These are phyloP conservation scores for Durotheca rogersii DNA, from an alignment of 495 filamentous ascomycete species.

Conservation along the genomic window DNA sequence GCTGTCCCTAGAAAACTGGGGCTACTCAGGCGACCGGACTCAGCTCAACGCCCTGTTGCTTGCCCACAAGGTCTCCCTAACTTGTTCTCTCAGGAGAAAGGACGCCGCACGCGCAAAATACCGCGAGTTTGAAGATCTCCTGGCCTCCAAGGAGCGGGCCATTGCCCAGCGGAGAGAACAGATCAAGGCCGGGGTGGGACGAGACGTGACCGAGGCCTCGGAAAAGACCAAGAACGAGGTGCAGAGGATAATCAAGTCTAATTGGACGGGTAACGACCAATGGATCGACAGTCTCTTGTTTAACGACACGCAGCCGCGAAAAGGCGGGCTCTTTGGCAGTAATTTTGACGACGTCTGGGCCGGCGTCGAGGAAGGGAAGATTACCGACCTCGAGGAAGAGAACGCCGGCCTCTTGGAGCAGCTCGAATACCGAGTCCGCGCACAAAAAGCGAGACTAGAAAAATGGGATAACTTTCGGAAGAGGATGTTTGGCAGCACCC, in stretches of 20 bases:
- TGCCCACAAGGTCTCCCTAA: constrained; percentile 68
- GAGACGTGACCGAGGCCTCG: constrained; percentile 32
- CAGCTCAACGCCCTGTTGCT: constrained; percentile 66
- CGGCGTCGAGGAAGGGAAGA: constrained; percentile 55
- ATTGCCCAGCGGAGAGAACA: constrained; percentile 47
- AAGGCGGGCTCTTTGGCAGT: constrained; percentile 62
- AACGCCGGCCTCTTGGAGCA: constrained; percentile 57
- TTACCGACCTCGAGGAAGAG: constrained; percentile 51
- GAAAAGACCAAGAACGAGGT: constrained; percentile 44
- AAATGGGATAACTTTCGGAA: constrained; percentile 71
- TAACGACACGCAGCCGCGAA: constrained; percentile 59
- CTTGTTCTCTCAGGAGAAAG: constrained; percentile 53
- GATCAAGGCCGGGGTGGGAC: constrained; percentile 28
- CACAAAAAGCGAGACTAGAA: constrained; percentile 63
- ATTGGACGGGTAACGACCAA: constrained; percentile 72
- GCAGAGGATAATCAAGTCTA: constrained; percentile 58
- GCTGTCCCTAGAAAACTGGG: constrained; percentile 61
- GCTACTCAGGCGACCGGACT: constrained; percentile 60
- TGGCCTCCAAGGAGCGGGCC: constrained; percentile 52
- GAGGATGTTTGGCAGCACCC: constrained; percentile 44
- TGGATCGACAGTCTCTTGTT: constrained; percentile 68
- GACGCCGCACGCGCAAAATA: constrained; percentile 54
- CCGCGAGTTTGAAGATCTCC: constrained; percentile 56
- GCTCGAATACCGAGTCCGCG: constrained; percentile 59
- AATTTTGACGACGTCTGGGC: constrained; percentile 69